phyloP scores from a whole-genome alignment of 768 basidiomycete genomes.

The Amanita rubescens region DNA sequence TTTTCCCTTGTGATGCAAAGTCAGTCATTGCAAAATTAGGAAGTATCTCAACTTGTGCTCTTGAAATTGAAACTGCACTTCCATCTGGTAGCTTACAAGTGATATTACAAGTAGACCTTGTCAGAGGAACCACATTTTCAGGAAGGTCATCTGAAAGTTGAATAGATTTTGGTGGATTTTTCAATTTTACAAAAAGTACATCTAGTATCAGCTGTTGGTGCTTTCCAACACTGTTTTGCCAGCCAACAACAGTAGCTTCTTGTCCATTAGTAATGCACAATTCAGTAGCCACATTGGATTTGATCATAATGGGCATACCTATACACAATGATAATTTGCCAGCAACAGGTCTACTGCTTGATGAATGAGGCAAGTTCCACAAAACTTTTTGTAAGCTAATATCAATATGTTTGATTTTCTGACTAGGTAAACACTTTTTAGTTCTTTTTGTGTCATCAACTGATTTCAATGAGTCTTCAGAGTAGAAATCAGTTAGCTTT shows the following conservation, averaged over 20 bases:
- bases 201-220: constrained; percentile 16
- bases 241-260: constrained; percentile 20
- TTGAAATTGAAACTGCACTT: constrained; percentile 9
- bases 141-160: constrained; percentile 18
- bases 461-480: constrained; percentile 14
- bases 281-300: constrained; percentile 22
- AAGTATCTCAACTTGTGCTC: constrained; percentile 17
- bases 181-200: constrained; percentile 21
- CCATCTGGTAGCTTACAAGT: constrained; percentile 14
- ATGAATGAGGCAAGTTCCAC: constrained; percentile 8
- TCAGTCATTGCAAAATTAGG: constrained; percentile 28
- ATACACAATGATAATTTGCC: constrained; percentile 15
- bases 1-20: constrained; percentile 25
- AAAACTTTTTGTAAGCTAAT: neutral
- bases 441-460: neutral
- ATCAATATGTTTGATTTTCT: neutral
- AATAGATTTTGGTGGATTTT: constrained; percentile 16
- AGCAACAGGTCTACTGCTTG: constrained; percentile 1
- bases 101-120: constrained; percentile 5
- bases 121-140: constrained; percentile 24
- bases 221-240: constrained; percentile 13
- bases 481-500: constrained; percentile 21
- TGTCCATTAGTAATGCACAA: constrained; percentile 25
- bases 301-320: constrained; percentile 23
- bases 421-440: neutral